Evolutionary conservation across 495 filamentous ascomycete genomes (phyloP).

Genomic region (Stereocaulon alpinum): DNA sequence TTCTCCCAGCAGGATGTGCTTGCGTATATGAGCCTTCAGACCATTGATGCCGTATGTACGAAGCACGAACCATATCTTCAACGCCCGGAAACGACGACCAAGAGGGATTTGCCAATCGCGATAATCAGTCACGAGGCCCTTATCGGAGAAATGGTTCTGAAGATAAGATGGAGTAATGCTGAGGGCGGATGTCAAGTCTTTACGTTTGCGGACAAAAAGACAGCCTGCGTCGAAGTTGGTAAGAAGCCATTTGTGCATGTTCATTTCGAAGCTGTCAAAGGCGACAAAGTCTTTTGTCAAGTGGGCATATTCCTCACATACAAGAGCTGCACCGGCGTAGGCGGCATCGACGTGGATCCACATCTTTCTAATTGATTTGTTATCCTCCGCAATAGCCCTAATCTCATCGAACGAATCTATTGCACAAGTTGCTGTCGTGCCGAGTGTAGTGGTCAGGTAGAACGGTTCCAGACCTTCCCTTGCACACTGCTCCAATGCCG

Average conservation of each 20-base stretch:
- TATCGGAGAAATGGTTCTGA: constrained; percentile 65
- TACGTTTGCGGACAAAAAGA: constrained; percentile 65
- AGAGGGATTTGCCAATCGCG: constrained; percentile 98
- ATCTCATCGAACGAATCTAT: constrained; percentile 72
- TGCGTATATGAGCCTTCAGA: constrained; percentile 60
- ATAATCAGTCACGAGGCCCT: constrained; percentile 88
- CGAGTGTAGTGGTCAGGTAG: constrained; percentile 75
- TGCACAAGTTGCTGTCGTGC: constrained; percentile 81
- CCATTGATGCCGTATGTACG: constrained; percentile 75
- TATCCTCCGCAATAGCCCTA: constrained; percentile 49
- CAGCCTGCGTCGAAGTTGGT: constrained; percentile 90
- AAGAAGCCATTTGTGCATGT: constrained; percentile 97
- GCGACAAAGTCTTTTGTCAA: constrained; percentile 49
- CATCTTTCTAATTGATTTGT: constrained; percentile 36
- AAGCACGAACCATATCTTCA: constrained; percentile 98
- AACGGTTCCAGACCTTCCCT: constrained; percentile 65
- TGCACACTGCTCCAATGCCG: constrained; percentile 49
- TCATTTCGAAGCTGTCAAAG: constrained; percentile 86
- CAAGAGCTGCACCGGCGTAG: constrained; percentile 77
- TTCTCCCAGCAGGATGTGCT: constrained; percentile 56
- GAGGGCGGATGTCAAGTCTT: constrained; percentile 65
- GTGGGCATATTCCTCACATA: constrained; percentile 71
- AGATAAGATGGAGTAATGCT: constrained; percentile 78
- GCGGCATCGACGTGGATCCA: constrained; percentile 98
- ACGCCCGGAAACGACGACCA: constrained; percentile 76